Conservation (phyloP, 108 stramenopile species). For the Pseudonitzschia delicatissima region DNA sequence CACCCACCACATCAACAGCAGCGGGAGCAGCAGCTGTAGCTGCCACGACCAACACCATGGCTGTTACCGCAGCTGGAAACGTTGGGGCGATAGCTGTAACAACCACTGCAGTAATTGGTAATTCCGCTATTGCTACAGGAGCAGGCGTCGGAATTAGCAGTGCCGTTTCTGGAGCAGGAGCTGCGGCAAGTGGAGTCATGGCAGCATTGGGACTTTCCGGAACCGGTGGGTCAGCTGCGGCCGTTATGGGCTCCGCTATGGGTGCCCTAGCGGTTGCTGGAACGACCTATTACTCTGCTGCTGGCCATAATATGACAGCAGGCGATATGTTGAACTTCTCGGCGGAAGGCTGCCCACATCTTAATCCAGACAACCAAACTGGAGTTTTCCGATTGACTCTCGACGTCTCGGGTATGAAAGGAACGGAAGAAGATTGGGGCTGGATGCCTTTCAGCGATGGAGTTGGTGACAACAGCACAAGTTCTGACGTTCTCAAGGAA, state of each 20-base stretch:
- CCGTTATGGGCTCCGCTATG: background rate
- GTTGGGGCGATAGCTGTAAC: background rate
- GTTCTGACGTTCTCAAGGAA: background rate
- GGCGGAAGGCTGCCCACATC: background rate
- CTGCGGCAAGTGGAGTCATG: background rate
- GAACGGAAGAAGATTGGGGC: too few relatives aligned
- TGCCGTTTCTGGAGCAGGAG: background rate
- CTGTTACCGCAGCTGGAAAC: background rate
- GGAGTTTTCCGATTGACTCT: background rate
- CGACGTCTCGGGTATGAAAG: background rate
- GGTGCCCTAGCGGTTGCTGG: background rate
- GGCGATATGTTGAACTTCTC: background rate
- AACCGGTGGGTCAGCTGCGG: background rate
- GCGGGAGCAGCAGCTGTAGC: constrained; percentile 1
- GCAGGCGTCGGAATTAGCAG: too few relatives aligned
- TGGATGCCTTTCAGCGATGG: too few relatives aligned
- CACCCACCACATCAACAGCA: background rate
- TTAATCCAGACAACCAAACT: background rate
- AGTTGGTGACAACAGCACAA: background rate
- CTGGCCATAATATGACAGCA: background rate
- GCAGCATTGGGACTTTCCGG: background rate
- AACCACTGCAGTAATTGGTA: background rate
- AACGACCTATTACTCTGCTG: background rate
- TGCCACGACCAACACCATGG: background rate
- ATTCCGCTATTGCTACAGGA: too few relatives aligned